Evolutionary conservation across 192 early-diverging fungal species (phyloP).

Genomic region (Spizellomyces punctatus): DNA sequence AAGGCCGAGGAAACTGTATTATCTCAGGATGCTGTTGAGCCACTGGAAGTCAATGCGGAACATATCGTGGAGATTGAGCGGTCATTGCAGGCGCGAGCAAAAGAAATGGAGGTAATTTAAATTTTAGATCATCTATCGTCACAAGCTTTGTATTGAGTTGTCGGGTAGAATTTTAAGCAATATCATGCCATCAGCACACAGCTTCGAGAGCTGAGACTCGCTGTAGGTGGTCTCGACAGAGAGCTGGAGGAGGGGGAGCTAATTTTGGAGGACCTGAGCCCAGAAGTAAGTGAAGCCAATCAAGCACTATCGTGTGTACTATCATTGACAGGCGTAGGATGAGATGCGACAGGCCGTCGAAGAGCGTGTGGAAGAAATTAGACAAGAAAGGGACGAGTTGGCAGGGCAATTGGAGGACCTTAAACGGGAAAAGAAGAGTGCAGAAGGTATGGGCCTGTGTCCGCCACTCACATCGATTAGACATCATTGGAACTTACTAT

Average conservation of each 20-base stretch:
- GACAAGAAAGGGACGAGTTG: constrained; percentile 9
- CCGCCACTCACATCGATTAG: not conserved
- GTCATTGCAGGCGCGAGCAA: constrained; percentile 1
- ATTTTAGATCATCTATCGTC: not conserved
- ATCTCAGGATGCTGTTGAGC: not conserved
- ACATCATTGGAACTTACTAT: not conserved
- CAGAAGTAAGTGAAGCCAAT: constrained; percentile 1
- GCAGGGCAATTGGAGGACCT: constrained; percentile 9
- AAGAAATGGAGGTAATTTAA: constrained; percentile 22
- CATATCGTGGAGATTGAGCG: not conserved
- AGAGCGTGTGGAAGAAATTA: constrained; percentile 11
- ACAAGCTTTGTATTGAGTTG: not conserved
- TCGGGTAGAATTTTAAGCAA: constrained; percentile 21
- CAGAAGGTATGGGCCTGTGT: constrained; percentile 2
- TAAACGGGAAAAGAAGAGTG: constrained; percentile 4
- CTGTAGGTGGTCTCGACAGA: constrained; percentile 14
- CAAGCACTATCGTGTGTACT: not conserved
- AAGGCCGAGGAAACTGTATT: not conserved
- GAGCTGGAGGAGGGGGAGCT: constrained; percentile 25
- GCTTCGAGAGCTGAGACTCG: constrained; percentile 28
- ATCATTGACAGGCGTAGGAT: not conserved
- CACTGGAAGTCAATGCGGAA: not conserved
- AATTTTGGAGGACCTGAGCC: constrained; percentile 15
- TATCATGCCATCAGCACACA: constrained; percentile 36
- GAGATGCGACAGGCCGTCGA: constrained; percentile 15